Percentiles rank a stretch among this genome's conserved stretches.
phyloP scores from a whole-genome alignment of 257 asterid genomes.

The Fraxinus cuspidata region DNA sequence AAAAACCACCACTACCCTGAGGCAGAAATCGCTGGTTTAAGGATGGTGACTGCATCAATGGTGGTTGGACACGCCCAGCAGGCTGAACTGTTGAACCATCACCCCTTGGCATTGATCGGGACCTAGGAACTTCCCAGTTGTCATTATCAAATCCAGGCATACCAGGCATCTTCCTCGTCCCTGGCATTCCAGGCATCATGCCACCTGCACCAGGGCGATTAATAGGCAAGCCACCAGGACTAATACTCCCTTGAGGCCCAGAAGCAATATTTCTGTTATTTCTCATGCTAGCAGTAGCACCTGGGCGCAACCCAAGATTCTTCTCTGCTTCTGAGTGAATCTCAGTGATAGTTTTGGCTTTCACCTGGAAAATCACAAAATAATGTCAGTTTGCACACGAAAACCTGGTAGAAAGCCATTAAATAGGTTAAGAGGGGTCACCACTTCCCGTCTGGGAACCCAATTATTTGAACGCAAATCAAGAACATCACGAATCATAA shows the following conservation, averaged over 20 bases:
- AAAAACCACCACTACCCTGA: slow-evolving; percentile 65
- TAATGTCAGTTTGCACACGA: background rate
- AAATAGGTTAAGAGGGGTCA: slow-evolving; percentile 19
- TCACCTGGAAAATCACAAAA: slow-evolving; percentile 1
- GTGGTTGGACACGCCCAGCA: slow-evolving; percentile 53
- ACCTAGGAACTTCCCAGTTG: slow-evolving; percentile 48
- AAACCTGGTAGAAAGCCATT: background rate
- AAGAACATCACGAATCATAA: slow-evolving; percentile 84
- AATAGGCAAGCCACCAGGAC: slow-evolving; percentile 73
- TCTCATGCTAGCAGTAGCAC: slow-evolving; percentile 85
- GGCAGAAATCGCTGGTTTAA: slow-evolving; percentile 58
- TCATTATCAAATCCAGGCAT: slow-evolving; percentile 56
- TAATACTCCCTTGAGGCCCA: slow-evolving; percentile 56
- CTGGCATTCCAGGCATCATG: slow-evolving; percentile 99
- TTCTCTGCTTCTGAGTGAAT: slow-evolving; percentile 94
- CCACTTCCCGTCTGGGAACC: slow-evolving; percentile 97
- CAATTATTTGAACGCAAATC: slow-evolving; percentile 81
- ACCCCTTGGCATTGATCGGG: slow-evolving; percentile 62
- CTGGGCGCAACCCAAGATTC: slow-evolving; percentile 90
- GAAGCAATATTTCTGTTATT: slow-evolving; percentile 51
- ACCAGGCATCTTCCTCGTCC: slow-evolving; percentile 82
- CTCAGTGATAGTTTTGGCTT: slow-evolving; percentile 86
- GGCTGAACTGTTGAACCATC: slow-evolving; percentile 1
- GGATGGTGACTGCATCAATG: slow-evolving; percentile 58
- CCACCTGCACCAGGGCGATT: slow-evolving; percentile 89